Base-by-base conservation (phyloP, 2,329 filamentous ascomycete genomes). In the Leptographium lundbergii region DNA sequence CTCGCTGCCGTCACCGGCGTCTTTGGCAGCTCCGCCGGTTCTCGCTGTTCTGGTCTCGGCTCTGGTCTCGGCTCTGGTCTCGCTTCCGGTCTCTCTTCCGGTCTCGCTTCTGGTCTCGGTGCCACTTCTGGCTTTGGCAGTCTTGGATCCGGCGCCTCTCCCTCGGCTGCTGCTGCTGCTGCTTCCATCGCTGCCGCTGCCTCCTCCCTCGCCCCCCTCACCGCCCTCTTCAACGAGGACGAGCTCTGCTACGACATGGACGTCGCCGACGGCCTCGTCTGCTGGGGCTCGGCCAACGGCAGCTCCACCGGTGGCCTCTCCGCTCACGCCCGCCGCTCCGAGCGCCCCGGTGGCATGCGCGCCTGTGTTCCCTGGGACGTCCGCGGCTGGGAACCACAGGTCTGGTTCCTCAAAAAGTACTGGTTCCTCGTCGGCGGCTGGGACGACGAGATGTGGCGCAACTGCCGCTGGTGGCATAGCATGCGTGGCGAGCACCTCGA, bases 331-430 rank as follows among this genome's bases (percentile, higher is more conserved):
- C 57, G 63, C 25, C 56, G 52, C 50, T 1, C 24, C 25, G 45
- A 27, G 19, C 19, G 45, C 39, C 52, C 17, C 54, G 22, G 58
- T 17, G 67, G 67, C 29, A 71, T 72, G 66, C 62, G 65, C 17
- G 69, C 71, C 6, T 69, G 71, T 19, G 69, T 74, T n/a, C 71
- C 74, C 0, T 77, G 74, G 74, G 74, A 75, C 58, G 66, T 67
- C 42, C 69, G 74, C 14, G 74, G 72, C 59, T 77, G 74, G 74
- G 74, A 77, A 60, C 74, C 71, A 2, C 70, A 69, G 58, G 62
- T 67, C 2, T 76, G 74, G 74, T 76, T 76, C 61, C 58, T 76
- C 47, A 68, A 70, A 48, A 76, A 77, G 62, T 64, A 64, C 57
- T 63, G 61, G 63, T 64, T 56, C 54, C 60, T 64, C 13, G 63